Base-by-base conservation (phyloP, 345 rosid species). In the Reutealis trisperma region DNA sequence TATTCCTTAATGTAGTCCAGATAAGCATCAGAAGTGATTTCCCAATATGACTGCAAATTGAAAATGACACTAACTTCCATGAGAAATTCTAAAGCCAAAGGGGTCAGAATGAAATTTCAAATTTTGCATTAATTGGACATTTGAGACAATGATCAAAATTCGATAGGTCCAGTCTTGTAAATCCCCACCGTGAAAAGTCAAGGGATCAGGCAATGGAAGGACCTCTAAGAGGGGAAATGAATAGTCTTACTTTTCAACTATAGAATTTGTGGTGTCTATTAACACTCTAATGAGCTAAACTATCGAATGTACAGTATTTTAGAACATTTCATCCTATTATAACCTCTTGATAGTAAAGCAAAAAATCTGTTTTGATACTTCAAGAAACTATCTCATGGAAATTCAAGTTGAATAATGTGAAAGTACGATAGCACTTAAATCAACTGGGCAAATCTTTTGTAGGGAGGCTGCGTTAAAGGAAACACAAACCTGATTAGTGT, bases 1-100 rank as follows among this genome's bases (percentile, higher is more conserved):
- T 96, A 96, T 3, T 85, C 88, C 78, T 89, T 91, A 47, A 96
- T 88, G 84, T 82, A 92, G 84, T 87, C 86, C 8, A 96, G 86
- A 82, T 92, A 96, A 49, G 54, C 58, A 76, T 96, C 93, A 5
- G 98, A 93, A 77, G 95, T 96, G 59, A 96, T 92, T 80, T 96
- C 98, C 79, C 84, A 84, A 67, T 90, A 96, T 19, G 98, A 86
- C 99, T 93, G 95, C 90, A 84, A 58, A 83, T 54, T 24, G 51
- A 32, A 63, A 70, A 66, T 12, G 12, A 8, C 67, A 74, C 55
- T 25, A 32, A 34, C 62, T 63, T 58, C 64, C 69, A 67, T 80
- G 30, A 75, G 55, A 63, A n/a, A 51, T 32, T 68, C 8, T n/a
- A n/a, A 61, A 25, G 19, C 64, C 63, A 11, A 62, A 66, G 9